Base-by-base conservation (phyloP, 805 yeast genomes). In the Teunomyces atbi region DNA sequence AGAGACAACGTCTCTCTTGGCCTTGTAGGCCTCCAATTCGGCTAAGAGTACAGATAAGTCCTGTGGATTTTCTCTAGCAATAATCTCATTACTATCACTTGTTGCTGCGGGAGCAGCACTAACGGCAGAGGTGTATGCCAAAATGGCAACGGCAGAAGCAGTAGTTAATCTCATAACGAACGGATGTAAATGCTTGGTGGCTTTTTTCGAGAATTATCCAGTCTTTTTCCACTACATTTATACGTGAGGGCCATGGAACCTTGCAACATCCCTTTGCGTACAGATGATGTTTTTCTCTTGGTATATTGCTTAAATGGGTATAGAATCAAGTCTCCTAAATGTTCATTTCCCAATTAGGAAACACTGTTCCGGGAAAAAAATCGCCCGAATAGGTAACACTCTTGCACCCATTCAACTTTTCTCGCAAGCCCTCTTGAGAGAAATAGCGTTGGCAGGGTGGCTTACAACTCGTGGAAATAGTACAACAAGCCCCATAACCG, bases 81-180 rank as follows among this genome's bases (percentile, higher is more conserved):
- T 44, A 37, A 49, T 33, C 5, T 52, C 27, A 16, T 40, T 28
- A 8, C 41, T 45, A 5, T 37, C 37, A 42, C 21, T 55, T 27
- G 53, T 51, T 6, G 52, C 40, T n/a, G 68, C 51, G 20, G 75
- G 74, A 5, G 73, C 71, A 26, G 73, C 71, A n/a, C 57, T 52
- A 23, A 61, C 59, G 10, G 61, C 57, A 29, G 62, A 55, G 12
- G 59, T 15, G 18, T 53, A 49, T 8, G 66, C 66, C 41, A 61
- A 52, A 13, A 69, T 32, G 30, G 69, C 62, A 40, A 64, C 53
- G 52, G 61, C 53, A 19, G 71, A 48, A 18, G 74, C 44, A 21
- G 62, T 54, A 34, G 70, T 49, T 42, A 69, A 55, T 49, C 59
- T 69, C 74, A 69, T 69, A 11, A 19, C 42, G 39, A 36, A 36